Percentiles rank a stretch among this genome's conserved stretches.
These are phyloP conservation scores for Aspergillus piperis DNA, from an alignment of 2,329 filamentous ascomycete species.

Conservation along the genomic window DNA sequence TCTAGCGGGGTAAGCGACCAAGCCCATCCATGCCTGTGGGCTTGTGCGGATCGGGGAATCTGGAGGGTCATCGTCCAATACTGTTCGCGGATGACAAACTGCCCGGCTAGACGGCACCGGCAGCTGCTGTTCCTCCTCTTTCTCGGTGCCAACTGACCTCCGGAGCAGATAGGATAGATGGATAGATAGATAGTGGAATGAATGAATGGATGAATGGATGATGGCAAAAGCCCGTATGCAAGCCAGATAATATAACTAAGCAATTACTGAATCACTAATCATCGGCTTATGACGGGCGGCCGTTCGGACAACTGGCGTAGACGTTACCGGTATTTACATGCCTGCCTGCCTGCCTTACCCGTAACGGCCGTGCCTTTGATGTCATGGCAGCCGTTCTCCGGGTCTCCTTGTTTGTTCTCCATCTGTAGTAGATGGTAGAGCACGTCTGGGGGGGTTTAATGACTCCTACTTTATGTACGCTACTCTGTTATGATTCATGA, in stretches of 20 bases:
- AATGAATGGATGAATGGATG: not conserved
- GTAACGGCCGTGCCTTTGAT: not conserved
- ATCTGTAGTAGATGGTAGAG: too few relatives aligned
- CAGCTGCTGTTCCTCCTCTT: not conserved
- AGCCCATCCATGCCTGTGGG: constrained; percentile 8
- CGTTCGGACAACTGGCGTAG: constrained; percentile 6
- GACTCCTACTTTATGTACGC: too few relatives aligned
- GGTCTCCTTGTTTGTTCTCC: not conserved
- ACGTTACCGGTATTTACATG: constrained; percentile 3
- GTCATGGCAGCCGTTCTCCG: not conserved
- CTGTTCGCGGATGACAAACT: constrained; percentile 14
- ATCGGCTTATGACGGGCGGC: not conserved
- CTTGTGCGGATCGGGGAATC: constrained; percentile 14
- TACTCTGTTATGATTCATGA: not conserved
- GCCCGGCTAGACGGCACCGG: constrained; percentile 15
- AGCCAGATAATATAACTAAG: too few relatives aligned
- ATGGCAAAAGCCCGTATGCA: too few relatives aligned
- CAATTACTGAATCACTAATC: not conserved
- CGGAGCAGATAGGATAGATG: not conserved
- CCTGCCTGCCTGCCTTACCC: not conserved
- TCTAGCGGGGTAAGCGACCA: constrained; percentile 20
- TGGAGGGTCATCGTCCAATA: constrained; percentile 13
- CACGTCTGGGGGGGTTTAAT: too few relatives aligned
- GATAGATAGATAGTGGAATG: not conserved
- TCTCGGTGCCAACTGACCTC: not conserved